Evolutionary conservation across 2,329 filamentous ascomycete species (phyloP), one percentile per base, ranked within the genome.

Genomic region (Magnaporthiopsis rhizophila): DNA sequence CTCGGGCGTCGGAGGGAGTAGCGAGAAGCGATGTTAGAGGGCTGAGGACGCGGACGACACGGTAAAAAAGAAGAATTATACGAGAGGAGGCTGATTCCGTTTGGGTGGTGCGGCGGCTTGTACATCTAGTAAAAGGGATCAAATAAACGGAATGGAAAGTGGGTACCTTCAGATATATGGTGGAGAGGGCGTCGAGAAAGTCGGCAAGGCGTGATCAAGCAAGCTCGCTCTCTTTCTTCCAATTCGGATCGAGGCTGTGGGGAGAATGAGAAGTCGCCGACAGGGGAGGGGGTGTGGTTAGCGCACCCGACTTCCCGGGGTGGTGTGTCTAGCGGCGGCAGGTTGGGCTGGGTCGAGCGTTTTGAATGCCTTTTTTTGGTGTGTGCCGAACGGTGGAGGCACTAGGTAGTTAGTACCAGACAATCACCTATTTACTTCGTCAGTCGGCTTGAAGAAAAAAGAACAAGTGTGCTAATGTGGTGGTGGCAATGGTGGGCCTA

Each of bases 61-160:
- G 66, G 59, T 64, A 65, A 65, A 61, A 61, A 59, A 36, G 32
- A 64, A 45, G 59, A 38, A 36, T 38, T 61, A 38, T 61, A 45
- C 36, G 59, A 50, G 26, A 21, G 21, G 12, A 62, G 50, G 61
- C 26, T 56, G 36, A 45, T 62, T 60, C 58, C 15, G 15, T 34
- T 3, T 18, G 61, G 61, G 61, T 36, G 61, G 34, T 36, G 34
- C 34, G 58, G 61, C n/a, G 61, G 24, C 30, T 62, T 62, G 61
- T 62, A 58, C 45, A 62, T 62, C 53, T 9, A 53, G 45, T 24
- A 62, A 57, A 57, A 57, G 53, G 34, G n/a, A 28, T 36, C 56
- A 62, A 58, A 62, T 62, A 62, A 58, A 62, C 61, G 61, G 61
- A 62, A 57, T 58, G 34, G 21, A 24, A 24, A 57, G 61, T 62